Conservation (phyloP, 129 eudicot species). For the Ambrosia trifida region DNA sequence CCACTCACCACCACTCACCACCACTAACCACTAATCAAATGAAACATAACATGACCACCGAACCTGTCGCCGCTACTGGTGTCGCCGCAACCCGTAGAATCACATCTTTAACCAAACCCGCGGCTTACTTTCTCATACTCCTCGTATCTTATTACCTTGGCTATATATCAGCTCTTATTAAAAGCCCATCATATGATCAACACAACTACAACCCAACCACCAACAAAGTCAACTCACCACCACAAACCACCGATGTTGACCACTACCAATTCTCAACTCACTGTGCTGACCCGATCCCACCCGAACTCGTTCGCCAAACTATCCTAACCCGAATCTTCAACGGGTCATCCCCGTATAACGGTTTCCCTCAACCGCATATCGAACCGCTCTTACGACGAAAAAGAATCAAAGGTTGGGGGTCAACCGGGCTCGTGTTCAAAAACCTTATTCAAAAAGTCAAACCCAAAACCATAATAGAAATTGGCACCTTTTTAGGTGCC, state of each 20-base stretch:
- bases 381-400: conserved; percentile 35
- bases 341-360: conserved; percentile 60
- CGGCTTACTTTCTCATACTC: conserved; percentile 38
- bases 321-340: conserved; percentile 53
- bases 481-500: conserved; percentile 87
- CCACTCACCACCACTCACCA: too few relatives aligned
- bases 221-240: conserved; percentile 8
- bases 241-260: conserved; percentile 23
- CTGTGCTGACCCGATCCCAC: conserved; percentile 40
- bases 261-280: conserved; percentile 51
- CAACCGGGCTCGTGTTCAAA: conserved; percentile 66
- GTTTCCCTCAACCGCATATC: conserved; percentile 67
- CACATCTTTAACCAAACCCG: conserved; percentile 29
- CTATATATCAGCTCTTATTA: conserved; percentile 39
- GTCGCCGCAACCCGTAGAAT: conserved; percentile 19
- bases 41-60: conserved; percentile 22
- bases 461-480: conserved; percentile 68
- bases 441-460: conserved; percentile 48
- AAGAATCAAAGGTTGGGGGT: conserved; percentile 75
- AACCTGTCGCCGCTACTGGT: not conserved
- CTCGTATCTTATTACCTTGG: conserved; percentile 51
- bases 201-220: not conserved
- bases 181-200: conserved; percentile 21
- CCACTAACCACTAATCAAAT: not conserved
- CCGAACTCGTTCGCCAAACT: conserved; percentile 42